Evolutionary conservation across 768 basidiomycete species (phyloP).

Genomic region (Suillus sp.): DNA sequence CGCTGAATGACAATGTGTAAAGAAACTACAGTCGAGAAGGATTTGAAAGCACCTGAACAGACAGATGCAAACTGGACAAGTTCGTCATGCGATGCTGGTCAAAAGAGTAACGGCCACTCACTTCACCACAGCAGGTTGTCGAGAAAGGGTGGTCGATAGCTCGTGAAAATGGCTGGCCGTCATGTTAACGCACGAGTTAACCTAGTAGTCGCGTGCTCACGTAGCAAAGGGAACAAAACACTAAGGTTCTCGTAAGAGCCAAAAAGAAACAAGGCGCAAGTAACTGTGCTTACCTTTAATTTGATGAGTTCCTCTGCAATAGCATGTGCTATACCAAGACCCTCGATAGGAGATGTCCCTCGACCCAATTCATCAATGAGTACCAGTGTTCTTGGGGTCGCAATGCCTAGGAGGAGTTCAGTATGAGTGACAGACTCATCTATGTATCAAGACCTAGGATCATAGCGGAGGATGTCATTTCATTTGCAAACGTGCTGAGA

Average conservation of each 20-base stretch:
- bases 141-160: constrained; percentile 71
- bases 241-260: constrained; percentile 39
- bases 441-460: constrained; percentile 61
- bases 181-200: constrained; percentile 10
- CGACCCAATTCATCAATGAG: constrained; percentile 93
- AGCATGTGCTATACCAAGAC: constrained; percentile 79
- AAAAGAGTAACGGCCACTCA: constrained; percentile 36
- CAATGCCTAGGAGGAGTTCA: constrained; percentile 52
- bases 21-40: background rate
- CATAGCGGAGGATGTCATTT: constrained; percentile 93
- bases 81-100: background rate
- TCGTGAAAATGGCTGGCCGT: constrained; percentile 73
- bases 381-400: constrained; percentile 69
- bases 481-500: constrained; percentile 92
- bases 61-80: constrained; percentile 69
- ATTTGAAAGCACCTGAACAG: constrained; percentile 60
- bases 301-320: constrained; percentile 78
- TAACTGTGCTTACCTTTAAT: constrained; percentile 54
- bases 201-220: constrained; percentile 38
- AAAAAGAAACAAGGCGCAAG: constrained; percentile 6
- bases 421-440: background rate
- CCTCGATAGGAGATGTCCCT: constrained; percentile 86
- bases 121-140: constrained; percentile 81
- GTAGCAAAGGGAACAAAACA: constrained; percentile 91
- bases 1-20: constrained; percentile 41